A percentile compares a stretch with the other conserved stretches of the same genome.
Conservation (phyloP, 805 yeast genomes). For the Myxozyma geophila region DNA sequence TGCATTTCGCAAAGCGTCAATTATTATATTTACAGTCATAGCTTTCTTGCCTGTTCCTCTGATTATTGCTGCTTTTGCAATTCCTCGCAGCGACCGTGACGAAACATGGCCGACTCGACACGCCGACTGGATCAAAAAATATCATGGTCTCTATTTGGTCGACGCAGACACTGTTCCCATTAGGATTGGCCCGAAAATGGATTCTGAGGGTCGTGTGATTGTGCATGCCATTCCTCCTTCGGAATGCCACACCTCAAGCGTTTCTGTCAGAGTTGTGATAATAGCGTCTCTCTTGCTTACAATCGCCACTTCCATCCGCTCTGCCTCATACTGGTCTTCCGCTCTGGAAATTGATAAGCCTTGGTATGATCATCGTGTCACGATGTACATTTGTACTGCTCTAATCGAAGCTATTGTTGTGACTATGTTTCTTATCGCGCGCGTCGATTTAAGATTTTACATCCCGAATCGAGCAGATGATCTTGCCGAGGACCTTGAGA, state of each 20-base stretch:
- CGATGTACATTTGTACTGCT: slow-evolving; percentile 8
- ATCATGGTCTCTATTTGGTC: neutral
- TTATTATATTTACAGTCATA: neutral
- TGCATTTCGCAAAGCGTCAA: neutral
- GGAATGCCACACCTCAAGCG: neutral
- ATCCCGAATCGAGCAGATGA: slow-evolving; percentile 8
- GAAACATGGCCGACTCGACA: slow-evolving; percentile 5
- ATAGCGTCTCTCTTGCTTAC: slow-evolving; percentile 3
- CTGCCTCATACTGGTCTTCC: neutral
- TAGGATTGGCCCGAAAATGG: neutral
- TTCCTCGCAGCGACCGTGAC: neutral
- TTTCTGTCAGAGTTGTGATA: neutral
- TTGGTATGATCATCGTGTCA: slow-evolving; percentile 6
- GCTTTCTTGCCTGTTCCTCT: neutral
- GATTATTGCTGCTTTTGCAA: neutral
- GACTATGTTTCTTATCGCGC: neutral
- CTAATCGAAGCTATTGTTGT: neutral
- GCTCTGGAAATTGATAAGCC: neutral
- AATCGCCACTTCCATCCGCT: neutral
- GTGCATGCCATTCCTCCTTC: slow-evolving; percentile 1
- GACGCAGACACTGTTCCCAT: neutral
- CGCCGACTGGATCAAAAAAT: slow-evolving; percentile 5
- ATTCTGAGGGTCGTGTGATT: neutral
- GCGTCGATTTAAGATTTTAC: slow-evolving; percentile 8
- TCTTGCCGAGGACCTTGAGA: neutral